A percentile compares a stretch with the other conserved stretches of the same genome.
phyloP scores from a whole-genome alignment of 208 protist species.

The Trypanosoma lewisi region DNA sequence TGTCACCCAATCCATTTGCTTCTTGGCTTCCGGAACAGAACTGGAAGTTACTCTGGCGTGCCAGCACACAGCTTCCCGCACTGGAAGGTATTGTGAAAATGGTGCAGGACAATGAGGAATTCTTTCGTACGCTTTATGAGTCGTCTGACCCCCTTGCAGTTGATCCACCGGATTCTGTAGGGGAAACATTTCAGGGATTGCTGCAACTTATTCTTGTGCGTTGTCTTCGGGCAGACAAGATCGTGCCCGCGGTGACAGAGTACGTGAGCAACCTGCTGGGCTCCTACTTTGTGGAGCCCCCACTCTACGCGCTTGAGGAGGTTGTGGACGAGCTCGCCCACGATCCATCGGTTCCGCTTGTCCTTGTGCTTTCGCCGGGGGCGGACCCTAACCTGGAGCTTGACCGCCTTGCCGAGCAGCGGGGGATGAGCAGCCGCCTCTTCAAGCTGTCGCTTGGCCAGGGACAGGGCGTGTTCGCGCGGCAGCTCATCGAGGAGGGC shows the following conservation, averaged over 20 bases:
- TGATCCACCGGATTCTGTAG: slow-evolving; percentile 59
- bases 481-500: slow-evolving; percentile 89
- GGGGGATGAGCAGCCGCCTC: slow-evolving; percentile 83
- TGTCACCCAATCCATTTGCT: slow-evolving; percentile 46
- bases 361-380: slow-evolving; percentile 97
- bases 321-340: slow-evolving; percentile 88
- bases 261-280: slow-evolving; percentile 88
- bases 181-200: slow-evolving; percentile 56
- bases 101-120: slow-evolving; percentile 61
- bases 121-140: slow-evolving; percentile 85
- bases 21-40: slow-evolving; percentile 86
- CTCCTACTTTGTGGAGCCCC: slow-evolving; percentile 88
- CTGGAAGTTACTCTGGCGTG: slow-evolving; percentile 87
- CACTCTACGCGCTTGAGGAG: slow-evolving; percentile 92
- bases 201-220: slow-evolving; percentile 92
- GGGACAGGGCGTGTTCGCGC: slow-evolving; percentile 92
- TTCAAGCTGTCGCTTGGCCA: slow-evolving; percentile 95
- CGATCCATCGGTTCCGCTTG: slow-evolving; percentile 91
- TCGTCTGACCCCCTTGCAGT: slow-evolving; percentile 73
- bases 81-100: slow-evolving; percentile 13
- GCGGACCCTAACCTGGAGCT: slow-evolving; percentile 96
- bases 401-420: slow-evolving; percentile 92
- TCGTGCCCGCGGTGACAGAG: slow-evolving; percentile 91
- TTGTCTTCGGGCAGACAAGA: slow-evolving; percentile 95
- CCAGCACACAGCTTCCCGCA: slow-evolving; percentile 55